These are phyloP conservation scores for Yamagishiella unicocca DNA, from an alignment of 139 green algal species.

Conservation along the genomic window DNA sequence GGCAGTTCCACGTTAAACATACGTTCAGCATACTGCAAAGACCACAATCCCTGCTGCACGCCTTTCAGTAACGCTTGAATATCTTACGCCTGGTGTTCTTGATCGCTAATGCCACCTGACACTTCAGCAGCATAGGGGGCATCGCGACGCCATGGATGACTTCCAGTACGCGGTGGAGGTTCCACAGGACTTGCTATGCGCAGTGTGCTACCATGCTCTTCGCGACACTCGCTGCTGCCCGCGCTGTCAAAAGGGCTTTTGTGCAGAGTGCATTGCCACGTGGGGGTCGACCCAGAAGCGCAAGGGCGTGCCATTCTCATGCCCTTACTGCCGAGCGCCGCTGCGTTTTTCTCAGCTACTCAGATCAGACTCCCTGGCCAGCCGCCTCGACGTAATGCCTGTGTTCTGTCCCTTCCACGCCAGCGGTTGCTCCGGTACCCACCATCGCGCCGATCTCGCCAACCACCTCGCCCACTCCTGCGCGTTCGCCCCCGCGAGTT, in stretches of 20 bases:
- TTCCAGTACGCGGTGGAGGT: not conserved
- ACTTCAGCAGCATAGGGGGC: no score
- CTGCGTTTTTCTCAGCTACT: slow-evolving; percentile 10
- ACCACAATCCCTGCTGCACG: no score
- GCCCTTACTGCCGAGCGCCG: slow-evolving; percentile 37
- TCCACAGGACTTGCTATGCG: not conserved
- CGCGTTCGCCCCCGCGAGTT: not conserved
- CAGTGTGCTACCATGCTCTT: slow-evolving; percentile 36
- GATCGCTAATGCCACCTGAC: no score
- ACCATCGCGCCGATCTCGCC: not conserved
- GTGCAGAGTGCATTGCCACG: not conserved
- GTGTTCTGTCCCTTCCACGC: slow-evolving; percentile 4
- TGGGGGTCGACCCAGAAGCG: slow-evolving; percentile 5
- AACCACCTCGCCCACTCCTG: not conserved
- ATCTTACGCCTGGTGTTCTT: no score
- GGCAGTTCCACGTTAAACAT: no score
- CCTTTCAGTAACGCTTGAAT: no score
- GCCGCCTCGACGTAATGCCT: not conserved
- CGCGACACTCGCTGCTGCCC: slow-evolving; percentile 11
- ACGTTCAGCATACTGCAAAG: no score
- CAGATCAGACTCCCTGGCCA: not conserved
- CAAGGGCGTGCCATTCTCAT: slow-evolving; percentile 24
- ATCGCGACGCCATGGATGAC: slow-evolving; percentile 5
- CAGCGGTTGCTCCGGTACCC: not conserved
- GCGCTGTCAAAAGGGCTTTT: slow-evolving; percentile 10